Evolutionary conservation across 495 filamentous ascomycete genomes (phyloP).

Genomic region (Penicillium parvum): DNA sequence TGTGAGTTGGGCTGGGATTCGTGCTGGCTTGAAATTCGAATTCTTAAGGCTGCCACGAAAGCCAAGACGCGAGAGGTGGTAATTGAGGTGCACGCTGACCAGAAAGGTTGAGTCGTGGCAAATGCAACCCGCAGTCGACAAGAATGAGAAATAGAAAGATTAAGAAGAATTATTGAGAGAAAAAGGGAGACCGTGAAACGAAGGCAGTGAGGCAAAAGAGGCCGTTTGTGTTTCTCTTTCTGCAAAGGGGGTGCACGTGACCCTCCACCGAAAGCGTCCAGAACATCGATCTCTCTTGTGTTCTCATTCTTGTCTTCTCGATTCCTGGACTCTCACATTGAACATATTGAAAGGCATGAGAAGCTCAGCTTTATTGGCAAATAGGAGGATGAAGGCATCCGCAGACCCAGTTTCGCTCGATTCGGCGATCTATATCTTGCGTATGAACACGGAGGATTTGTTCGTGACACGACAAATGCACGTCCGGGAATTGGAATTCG

Average conservation of each 20-base stretch:
- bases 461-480: too few relatives aligned
- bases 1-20: not conserved
- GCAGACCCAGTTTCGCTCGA: too few relatives aligned
- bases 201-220: not conserved
- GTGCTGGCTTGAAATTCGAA: not conserved
- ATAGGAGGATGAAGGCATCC: too few relatives aligned
- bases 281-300: not conserved
- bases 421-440: too few relatives aligned
- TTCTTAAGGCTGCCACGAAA: not conserved
- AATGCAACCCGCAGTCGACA: not conserved
- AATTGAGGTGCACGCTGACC: not conserved
- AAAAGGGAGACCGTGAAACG: not conserved
- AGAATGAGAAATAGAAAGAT: not conserved
- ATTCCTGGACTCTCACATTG: too few relatives aligned
- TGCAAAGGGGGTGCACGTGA: conserved; percentile 11
- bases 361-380: too few relatives aligned
- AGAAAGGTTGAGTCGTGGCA: too few relatives aligned
- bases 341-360: too few relatives aligned
- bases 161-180: conserved; percentile 3
- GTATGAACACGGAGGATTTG: too few relatives aligned
- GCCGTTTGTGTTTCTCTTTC: not conserved
- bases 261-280: conserved; percentile 1
- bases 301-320: too few relatives aligned
- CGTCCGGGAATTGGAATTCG: too few relatives aligned
- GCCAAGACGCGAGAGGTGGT: not conserved